Evolutionary conservation across 768 basidiomycete genomes (phyloP), one percentile per base, ranked within the genome.

Genomic region (Crepidotus variabilis): DNA sequence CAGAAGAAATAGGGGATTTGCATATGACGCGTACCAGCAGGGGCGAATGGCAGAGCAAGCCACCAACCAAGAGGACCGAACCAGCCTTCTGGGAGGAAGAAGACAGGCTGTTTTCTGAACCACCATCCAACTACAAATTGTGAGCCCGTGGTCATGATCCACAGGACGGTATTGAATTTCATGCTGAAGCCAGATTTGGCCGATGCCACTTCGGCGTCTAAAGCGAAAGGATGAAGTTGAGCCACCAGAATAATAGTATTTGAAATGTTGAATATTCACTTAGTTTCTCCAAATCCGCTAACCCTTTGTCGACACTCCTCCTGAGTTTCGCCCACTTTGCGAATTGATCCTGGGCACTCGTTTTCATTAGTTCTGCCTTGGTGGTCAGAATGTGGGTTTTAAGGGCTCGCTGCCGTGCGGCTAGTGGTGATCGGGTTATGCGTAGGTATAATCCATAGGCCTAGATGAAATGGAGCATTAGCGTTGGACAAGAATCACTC

Each of bases 291-390:
- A 98, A 78, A 54, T 99, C 94, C 39, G 85, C 82, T 16, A 97
- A 71, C 18, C 89, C 92, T 72, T 96, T 98, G 75, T 98, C 96
- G 47, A 98, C 84, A 62, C 82, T 92, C 61, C 97, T 74, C 63
- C 90, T 76, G 67, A 98, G 74, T 74, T 94, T 94, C 48, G 96
- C 96, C 96, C 97, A 98, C 74, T 94, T 98, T 18, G 94, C 92
- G 69, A 99, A 99, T 66, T 98, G 92, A 67, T 98, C 95, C 68
- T 98, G 97, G 16, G 94, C 90, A 64, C 91, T 94, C 33, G 94
- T 98, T 67, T 86, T 85, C 60, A 88, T 70, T 2, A 98, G 84
- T 67, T 98, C 93, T 22, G 88, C 79, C 72, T 95, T 95, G 35
- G 85, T 87, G 24, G 74, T 69, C 46, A 98, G 77, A 28, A 98